phyloP scores from a whole-genome alignment of 2,329 filamentous ascomycete genomes.

The Zymoseptoria pseudotritici region DNA sequence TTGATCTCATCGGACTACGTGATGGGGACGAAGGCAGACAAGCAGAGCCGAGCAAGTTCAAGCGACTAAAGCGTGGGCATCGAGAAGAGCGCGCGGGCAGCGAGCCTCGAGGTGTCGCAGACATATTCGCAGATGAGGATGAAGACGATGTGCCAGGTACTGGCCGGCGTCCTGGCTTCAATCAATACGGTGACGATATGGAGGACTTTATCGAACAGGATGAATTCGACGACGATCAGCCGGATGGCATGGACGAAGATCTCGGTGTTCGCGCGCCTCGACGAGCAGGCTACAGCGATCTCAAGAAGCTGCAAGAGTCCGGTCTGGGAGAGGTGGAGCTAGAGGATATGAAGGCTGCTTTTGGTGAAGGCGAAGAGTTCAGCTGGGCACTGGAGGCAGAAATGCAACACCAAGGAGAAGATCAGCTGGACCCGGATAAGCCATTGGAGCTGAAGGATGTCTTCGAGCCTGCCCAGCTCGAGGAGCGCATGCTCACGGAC shows the following conservation, averaged over 20 bases:
- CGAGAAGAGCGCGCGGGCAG: constrained; percentile 58
- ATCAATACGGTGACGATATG: constrained; percentile 60
- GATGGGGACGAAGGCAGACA: constrained; percentile 62
- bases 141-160: constrained; percentile 52
- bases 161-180: constrained; percentile 25
- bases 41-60: constrained; percentile 76
- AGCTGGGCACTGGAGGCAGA: constrained; percentile 88
- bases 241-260: constrained; percentile 70
- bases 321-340: constrained; percentile 87
- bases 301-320: constrained; percentile 57
- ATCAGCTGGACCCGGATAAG: constrained; percentile 69
- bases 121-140: constrained; percentile 95
- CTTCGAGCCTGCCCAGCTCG: constrained; percentile 91
- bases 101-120: constrained; percentile 67
- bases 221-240: constrained; percentile 78
- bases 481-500: constrained; percentile 90
- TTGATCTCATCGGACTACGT: constrained; percentile 86
- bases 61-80: constrained; percentile 89
- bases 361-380: constrained; percentile 92
- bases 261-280: constrained; percentile 78
- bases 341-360: constrained; percentile 93
- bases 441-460: constrained; percentile 92
- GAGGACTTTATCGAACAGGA: constrained; percentile 95
- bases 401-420: constrained; percentile 70
- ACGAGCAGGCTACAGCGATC: constrained; percentile 58